A percentile compares a stretch with the other conserved stretches of the same genome.
phyloP scores from a whole-genome alignment of 2,329 filamentous ascomycete species.

The Sclerotinia nivalis region DNA sequence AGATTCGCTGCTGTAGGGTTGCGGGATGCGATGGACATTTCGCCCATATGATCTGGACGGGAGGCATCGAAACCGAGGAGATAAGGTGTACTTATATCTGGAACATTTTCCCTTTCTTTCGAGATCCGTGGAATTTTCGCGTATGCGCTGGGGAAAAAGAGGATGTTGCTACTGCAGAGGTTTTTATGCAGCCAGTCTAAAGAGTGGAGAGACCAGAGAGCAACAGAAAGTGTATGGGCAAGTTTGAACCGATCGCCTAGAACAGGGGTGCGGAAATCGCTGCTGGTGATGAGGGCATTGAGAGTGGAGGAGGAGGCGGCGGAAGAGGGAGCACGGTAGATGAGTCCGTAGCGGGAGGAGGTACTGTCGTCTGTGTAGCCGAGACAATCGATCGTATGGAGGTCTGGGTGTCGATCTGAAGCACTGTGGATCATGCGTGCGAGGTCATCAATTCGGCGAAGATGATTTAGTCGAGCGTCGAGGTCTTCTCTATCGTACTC shows the following conservation, averaged over 20 bases:
- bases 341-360: conserved; percentile 47
- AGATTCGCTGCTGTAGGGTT: conserved; percentile 46
- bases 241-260: conserved; percentile 48
- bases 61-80: conserved; percentile 48
- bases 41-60: conserved; percentile 42
- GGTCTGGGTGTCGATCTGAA: conserved; percentile 46
- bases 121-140: conserved; percentile 36
- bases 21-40: conserved; percentile 45
- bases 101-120: conserved; percentile 41
- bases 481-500: conserved; percentile 46
- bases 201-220: conserved; percentile 53
- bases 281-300: conserved; percentile 45
- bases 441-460: conserved; percentile 50
- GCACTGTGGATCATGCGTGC: conserved; percentile 51
- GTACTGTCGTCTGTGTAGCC: conserved; percentile 49
- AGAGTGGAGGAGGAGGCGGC: conserved; percentile 44
- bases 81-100: conserved; percentile 45
- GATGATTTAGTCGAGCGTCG: conserved; percentile 47
- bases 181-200: conserved; percentile 55
- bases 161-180: conserved; percentile 44
- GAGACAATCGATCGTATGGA: conserved; percentile 44
- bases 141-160: conserved; percentile 48
- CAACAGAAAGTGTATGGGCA: conserved; percentile 47
- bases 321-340: conserved; percentile 44
- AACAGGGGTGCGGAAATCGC: conserved; percentile 48